These are phyloP conservation scores for Coccomyxa subellipsoidea DNA, from an alignment of 163 green algal genomes.

Conservation along the genomic window DNA sequence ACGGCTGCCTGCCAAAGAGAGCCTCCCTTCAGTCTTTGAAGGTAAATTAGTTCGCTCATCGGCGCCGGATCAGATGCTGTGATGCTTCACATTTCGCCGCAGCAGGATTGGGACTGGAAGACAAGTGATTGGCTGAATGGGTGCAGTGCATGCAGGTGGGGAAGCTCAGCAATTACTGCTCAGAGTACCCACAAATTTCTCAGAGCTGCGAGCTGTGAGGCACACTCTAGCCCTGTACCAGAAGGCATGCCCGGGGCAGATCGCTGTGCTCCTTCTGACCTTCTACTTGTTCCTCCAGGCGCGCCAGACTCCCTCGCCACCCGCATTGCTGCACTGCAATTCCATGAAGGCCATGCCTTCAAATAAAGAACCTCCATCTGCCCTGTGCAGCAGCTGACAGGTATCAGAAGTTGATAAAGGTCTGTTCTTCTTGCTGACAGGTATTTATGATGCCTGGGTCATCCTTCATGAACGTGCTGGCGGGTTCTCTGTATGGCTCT, in stretches of 20 bases:
- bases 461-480: conserved; percentile 21
- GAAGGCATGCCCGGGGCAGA: neutral
- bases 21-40: neutral
- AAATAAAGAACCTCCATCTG: neutral
- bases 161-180: neutral
- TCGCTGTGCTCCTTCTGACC: neutral
- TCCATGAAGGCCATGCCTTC: neutral
- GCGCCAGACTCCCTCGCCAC: neutral
- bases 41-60: neutral
- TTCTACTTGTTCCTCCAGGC: conserved; percentile 1
- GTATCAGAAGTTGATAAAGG: too few species aligned
- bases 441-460: conserved; percentile 20
- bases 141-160: neutral
- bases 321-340: neutral
- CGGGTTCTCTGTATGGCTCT: conserved; percentile 15
- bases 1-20: neutral
- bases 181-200: conserved; percentile 17
- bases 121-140: neutral
- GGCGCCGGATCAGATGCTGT: neutral
- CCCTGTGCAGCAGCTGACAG: neutral
- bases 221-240: conserved; percentile 12
- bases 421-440: too few species aligned
- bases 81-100: neutral
- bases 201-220: conserved; percentile 14
- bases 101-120: neutral